Evolutionary conservation across 768 basidiomycete species (phyloP), one percentile per base, ranked within the genome.

Genomic region (Cyclocybe aegerita): DNA sequence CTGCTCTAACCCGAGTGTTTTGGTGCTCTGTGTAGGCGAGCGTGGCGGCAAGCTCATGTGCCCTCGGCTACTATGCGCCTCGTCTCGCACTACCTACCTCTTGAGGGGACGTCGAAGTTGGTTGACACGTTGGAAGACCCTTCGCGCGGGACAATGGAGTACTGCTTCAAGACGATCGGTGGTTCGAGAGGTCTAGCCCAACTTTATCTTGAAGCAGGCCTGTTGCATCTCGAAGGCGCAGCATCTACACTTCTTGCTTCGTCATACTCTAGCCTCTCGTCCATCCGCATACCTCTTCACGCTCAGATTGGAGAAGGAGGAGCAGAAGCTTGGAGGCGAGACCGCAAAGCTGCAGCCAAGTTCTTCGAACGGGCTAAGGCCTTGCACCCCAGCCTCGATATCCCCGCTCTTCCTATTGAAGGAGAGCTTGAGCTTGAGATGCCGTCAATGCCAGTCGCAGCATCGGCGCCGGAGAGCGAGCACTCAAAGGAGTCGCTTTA

Each of bases 141-240:
- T 10, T 52, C 73, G 17, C 76, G 75, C 3, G 86, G 83, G 14
- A 83, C 81, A 1, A 59, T 70, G 29, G 66, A 72, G 0, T 91
- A 91, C 65, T 86, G 85, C 60, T 57, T 84, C 34, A 77, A 82
- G 39, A 81, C 80, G 44, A 67, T 92, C 7, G 90, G 90, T 16
- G 87, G 88, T 31, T 58, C 74, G n/a, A 62, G 64, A 12, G 86
- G 85, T 0, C 72, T 91, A 2, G 89, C 86, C 1, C 85, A 83
- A 50, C 80, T 92, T 7, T 91, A 89, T 65, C 70, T 88, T 5
- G 87, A 90, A 65, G 86, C 86, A 4, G 90, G 90, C 3, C 73
- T 90, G 23, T 79, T 92, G 30, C 82, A 91, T 61, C 75, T 91
- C n/a, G 90, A 92, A 64, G 90, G 90, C 6, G 79, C 86, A 10